Base-by-base conservation (phyloP, 495 filamentous ascomycete genomes). In the Xylaria grammica region DNA sequence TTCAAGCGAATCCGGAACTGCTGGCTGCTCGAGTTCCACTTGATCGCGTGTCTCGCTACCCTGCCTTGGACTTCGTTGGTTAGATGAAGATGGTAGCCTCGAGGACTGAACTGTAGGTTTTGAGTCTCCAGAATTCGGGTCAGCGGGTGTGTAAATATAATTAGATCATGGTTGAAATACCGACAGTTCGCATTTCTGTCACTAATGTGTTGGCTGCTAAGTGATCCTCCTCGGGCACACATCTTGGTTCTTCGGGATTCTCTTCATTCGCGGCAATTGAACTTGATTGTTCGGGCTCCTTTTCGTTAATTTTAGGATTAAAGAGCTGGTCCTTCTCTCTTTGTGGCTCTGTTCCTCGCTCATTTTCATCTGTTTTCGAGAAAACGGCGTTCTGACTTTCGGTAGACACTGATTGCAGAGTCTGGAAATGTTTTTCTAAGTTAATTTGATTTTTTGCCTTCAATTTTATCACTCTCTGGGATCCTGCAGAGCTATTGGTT, bases 131-230 rank as follows among this genome's bases (percentile, higher is more conserved):
- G 13, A 30, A n/a, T 19, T 0, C 15, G 9, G 49, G 13, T 64
- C n/a, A 64, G 45, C n/a, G 17, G 4, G 15, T 29, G 20, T 4
- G 2, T 24, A 40, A 20, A 32, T 17, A 49, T n/a, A 38, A 3
- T 30, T n/a, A 30, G 52, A 36, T 4, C 22, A 46, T 64, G 49
- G 53, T 38, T 64, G 52, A 56, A 51, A 58, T 64, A 64, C 62
- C 62, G 45, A 64, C 62, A 58, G 44, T 58, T 10, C 20, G 5
- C 1, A 15, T 22, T 27, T 22, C 32, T 4, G 9, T 42, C 7
- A 40, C 29, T 24, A n/a, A 30, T 4, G 9, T 10, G n/a, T 24
- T 1, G 6, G 15, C 7, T 26, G 19, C 11, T 26, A 19, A 2
- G 30, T 29, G 27, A n/a, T n/a, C 3, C 2, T 48, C 40, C 4